Evolutionary conservation across 768 basidiomycete species (phyloP).

Genomic region (Cystofilobasidium macerans): DNA sequence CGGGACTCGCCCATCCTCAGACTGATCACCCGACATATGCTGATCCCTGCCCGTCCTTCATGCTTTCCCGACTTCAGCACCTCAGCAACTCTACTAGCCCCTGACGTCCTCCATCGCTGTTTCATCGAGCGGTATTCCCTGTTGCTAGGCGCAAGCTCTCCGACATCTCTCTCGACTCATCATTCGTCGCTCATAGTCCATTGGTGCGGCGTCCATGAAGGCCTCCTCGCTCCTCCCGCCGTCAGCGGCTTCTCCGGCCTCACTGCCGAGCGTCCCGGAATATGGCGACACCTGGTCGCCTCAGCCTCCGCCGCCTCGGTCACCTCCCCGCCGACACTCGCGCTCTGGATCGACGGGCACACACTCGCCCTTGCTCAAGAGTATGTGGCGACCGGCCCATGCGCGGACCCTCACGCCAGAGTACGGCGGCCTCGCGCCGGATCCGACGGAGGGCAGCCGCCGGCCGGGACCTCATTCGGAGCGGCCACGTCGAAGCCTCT

Average conservation of each 20-base stretch:
- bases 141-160: too few species aligned
- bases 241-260: not conserved
- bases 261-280: not conserved
- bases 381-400: not conserved
- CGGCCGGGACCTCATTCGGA: not conserved
- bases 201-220: not conserved
- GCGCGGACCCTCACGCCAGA: not conserved
- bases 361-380: conserved; percentile 4
- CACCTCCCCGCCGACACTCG: not conserved
- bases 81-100: too few species aligned
- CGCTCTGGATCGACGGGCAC: not conserved
- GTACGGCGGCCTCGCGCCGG: not conserved
- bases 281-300: not conserved
- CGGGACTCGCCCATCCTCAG: too few species aligned
- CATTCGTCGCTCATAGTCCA: too few species aligned
- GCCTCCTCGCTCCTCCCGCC: not conserved
- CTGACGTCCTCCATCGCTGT: too few species aligned
- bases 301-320: not conserved
- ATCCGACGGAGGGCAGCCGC: not conserved
- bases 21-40: too few species aligned
- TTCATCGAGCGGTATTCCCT: too few species aligned
- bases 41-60: too few species aligned
- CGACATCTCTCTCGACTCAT: too few species aligned
- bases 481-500: not conserved
- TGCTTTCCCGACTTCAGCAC: too few species aligned